Conservation (phyloP, 768 basidiomycete species). For the Mycena latifolia region DNA sequence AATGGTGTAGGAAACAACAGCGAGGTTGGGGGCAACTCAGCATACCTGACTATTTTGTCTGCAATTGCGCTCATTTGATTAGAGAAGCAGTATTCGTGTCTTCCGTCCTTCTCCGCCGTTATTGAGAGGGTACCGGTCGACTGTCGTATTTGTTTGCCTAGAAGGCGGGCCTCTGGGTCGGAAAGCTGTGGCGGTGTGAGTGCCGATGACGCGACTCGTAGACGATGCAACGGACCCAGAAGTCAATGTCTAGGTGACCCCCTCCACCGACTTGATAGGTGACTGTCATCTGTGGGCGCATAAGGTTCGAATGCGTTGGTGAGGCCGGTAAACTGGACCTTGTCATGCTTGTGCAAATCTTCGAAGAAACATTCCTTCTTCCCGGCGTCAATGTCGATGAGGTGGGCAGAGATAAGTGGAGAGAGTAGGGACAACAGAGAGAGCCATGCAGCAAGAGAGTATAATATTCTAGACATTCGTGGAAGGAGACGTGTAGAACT, state of each 20-base stretch:
- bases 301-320: slow-evolving; percentile 12
- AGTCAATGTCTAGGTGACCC: slow-evolving; percentile 97
- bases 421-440: slow-evolving; percentile 56
- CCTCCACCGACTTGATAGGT: slow-evolving; percentile 99
- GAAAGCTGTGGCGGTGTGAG: slow-evolving; percentile 66
- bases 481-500: slow-evolving; percentile 12
- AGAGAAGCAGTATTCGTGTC: slow-evolving; percentile 97
- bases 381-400: slow-evolving; percentile 81
- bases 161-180: slow-evolving; percentile 75
- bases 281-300: slow-evolving; percentile 87
- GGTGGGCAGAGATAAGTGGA: slow-evolving; percentile 67
- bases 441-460: slow-evolving; percentile 43
- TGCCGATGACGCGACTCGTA: slow-evolving; percentile 9
- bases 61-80: slow-evolving; percentile 98
- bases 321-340: slow-evolving; percentile 58
- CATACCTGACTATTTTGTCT: slow-evolving; percentile 94
- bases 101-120: slow-evolving; percentile 88
- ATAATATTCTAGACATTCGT: slow-evolving; percentile 42
- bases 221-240: slow-evolving; percentile 74
- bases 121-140: slow-evolving; percentile 91
- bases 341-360: slow-evolving; percentile 91
- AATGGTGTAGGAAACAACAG: slow-evolving; percentile 10
- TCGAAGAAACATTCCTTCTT: slow-evolving; percentile 97
- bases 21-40: slow-evolving; percentile 22
- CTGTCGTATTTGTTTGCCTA: slow-evolving; percentile 87